Conservation (phyloP, 768 basidiomycete species). For the Russula earlei region DNA sequence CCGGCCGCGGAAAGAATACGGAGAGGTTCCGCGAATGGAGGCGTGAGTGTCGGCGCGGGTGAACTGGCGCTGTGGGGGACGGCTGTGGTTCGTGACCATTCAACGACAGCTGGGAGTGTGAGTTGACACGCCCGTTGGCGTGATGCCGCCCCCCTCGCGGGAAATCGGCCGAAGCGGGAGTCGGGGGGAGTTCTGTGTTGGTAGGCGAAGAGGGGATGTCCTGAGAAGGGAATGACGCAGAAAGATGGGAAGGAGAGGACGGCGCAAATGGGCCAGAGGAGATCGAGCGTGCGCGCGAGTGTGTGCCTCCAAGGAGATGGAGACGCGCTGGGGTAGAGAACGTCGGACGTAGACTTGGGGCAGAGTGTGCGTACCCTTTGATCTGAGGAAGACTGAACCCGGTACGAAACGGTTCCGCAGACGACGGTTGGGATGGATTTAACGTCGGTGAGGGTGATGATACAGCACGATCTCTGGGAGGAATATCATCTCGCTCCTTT, state of each 20-base stretch:
- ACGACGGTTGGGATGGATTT: slow-evolving; percentile 24
- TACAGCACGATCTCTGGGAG: slow-evolving; percentile 14
- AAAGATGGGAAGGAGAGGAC: slow-evolving; percentile 41
- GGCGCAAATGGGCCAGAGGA: slow-evolving; percentile 42
- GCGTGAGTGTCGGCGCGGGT: slow-evolving; percentile 46
- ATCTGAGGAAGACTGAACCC: slow-evolving; percentile 38
- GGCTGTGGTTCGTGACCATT: slow-evolving; percentile 7
- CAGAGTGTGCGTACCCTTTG: slow-evolving; percentile 15
- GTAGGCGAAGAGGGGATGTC: slow-evolving; percentile 20
- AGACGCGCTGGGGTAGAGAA: slow-evolving; percentile 23
- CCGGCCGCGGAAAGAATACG: slow-evolving; percentile 82
- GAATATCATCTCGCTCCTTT: neutral
- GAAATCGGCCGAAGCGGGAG: slow-evolving; percentile 4
- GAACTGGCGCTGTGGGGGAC: slow-evolving; percentile 24
- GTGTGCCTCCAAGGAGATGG: slow-evolving; percentile 20
- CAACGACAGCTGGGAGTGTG: slow-evolving; percentile 11
- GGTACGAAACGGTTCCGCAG: slow-evolving; percentile 15
- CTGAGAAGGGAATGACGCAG: slow-evolving; percentile 31
- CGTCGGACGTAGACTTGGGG: slow-evolving; percentile 25
- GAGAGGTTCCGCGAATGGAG: slow-evolving; percentile 89
- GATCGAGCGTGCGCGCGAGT: slow-evolving; percentile 40
- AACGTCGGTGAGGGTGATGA: slow-evolving; percentile 20
- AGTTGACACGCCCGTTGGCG: slow-evolving; percentile 6
- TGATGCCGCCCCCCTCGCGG: neutral
- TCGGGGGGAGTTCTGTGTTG: neutral